Evolutionary conservation across 2,329 filamentous ascomycete species (phyloP).

Genomic region (Tolypocladium sp.): DNA sequence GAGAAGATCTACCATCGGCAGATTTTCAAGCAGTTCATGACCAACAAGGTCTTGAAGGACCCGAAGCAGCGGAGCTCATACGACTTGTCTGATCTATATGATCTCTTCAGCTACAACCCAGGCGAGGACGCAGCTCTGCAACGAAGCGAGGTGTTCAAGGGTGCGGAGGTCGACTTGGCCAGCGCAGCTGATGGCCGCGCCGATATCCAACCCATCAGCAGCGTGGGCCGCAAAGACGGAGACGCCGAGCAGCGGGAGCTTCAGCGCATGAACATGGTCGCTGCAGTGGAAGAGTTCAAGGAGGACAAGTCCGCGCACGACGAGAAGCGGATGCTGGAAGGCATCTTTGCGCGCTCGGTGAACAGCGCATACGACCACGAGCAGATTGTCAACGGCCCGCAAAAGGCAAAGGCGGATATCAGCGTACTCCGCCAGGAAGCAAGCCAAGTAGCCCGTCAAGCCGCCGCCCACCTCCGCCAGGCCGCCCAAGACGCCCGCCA

Average conservation of each 20-base stretch:
- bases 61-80: constrained; percentile 90
- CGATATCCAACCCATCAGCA: constrained; percentile 2
- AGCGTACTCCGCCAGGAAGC: constrained; percentile 76
- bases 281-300: constrained; percentile 55
- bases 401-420: constrained; percentile 63
- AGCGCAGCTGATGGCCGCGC: constrained; percentile 2
- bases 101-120: constrained; percentile 66
- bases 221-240: constrained; percentile 2
- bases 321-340: constrained; percentile 75
- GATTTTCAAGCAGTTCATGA: constrained; percentile 96
- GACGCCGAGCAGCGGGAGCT: constrained; percentile 33
- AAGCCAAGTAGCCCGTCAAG: constrained; percentile 65
- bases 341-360: constrained; percentile 80
- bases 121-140: constrained; percentile 55
- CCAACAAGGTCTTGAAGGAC: constrained; percentile 91
- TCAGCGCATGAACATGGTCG: constrained; percentile 48
- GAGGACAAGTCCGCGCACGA: constrained; percentile 42
- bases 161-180: constrained; percentile 57
- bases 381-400: constrained; percentile 72
- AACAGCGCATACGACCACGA: constrained; percentile 93
- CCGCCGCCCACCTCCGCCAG: constrained; percentile 65
- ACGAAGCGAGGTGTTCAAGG: constrained; percentile 77
- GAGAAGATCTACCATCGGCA: constrained; percentile 99
- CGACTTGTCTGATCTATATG: constrained; percentile 80
- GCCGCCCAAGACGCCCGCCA: constrained; percentile 63